A percentile compares a stretch with the other conserved stretches of the same genome.
Conservation (phyloP, 2,329 filamentous ascomycete genomes). For the Botrytis pseudocinerea region DNA sequence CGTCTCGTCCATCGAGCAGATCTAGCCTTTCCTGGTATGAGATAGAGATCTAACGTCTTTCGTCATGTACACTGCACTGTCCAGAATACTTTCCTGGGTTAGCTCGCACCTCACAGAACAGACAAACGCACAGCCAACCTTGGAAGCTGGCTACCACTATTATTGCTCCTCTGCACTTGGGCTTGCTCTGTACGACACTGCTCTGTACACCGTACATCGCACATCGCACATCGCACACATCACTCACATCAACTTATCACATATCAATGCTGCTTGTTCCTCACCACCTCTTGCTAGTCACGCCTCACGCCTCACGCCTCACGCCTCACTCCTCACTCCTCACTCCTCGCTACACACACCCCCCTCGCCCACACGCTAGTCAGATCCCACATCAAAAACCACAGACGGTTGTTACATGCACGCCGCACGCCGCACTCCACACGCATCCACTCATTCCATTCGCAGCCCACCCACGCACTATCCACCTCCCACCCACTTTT, state of each 20-base stretch:
- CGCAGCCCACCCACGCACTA: not conserved
- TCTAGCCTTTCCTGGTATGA: not conserved
- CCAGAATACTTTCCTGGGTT: not conserved
- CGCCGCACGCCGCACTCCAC: not conserved
- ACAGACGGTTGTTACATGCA: not conserved
- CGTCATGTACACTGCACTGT: not conserved
- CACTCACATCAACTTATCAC: too few relatives aligned
- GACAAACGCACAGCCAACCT: too few relatives aligned
- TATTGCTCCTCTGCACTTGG: too few relatives aligned
- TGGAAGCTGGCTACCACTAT: too few relatives aligned
- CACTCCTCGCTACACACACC: not conserved
- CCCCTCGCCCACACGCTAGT: not conserved
- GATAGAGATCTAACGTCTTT: not conserved
- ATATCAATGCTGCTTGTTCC: too few relatives aligned
- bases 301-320: too few relatives aligned
- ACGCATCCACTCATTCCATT: not conserved
- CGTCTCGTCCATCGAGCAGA: not conserved
- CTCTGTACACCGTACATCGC: too few relatives aligned
- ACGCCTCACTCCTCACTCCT: too few relatives aligned
- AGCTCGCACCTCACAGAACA: too few relatives aligned
- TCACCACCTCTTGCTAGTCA: too few relatives aligned
- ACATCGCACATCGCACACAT: too few relatives aligned
- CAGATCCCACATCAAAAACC: not conserved
- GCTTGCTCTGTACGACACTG: too few relatives aligned
- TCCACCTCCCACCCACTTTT: not conserved